Evolutionary conservation across 2,329 filamentous ascomycete genomes (phyloP).

Genomic region (Ophiosphaerella korrae): DNA sequence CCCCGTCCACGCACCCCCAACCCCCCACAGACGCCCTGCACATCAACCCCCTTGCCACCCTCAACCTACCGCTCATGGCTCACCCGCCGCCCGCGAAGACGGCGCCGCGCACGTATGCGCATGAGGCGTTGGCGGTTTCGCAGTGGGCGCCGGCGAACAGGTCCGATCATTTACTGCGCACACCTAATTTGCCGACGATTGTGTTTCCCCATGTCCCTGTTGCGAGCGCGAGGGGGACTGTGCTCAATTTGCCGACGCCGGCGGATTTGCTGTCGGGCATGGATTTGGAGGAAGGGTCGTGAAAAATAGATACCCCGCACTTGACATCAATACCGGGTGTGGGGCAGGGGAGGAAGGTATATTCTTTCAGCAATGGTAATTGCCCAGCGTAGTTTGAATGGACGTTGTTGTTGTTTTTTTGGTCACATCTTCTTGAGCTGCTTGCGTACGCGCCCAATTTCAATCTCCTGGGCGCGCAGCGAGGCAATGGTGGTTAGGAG

Average conservation of each 20-base stretch:
- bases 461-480: constrained; percentile 70
- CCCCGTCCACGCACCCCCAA: neutral
- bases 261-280: constrained; percentile 38
- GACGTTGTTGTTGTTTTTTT: too few relatives aligned
- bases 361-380: too few relatives aligned
- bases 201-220: constrained; percentile 38
- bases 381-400: too few relatives aligned
- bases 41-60: constrained; percentile 38
- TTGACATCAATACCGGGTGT: too few relatives aligned
- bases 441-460: constrained; percentile 65
- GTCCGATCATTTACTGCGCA: constrained; percentile 15
- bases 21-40: constrained; percentile 27
- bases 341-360: too few relatives aligned
- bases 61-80: constrained; percentile 26
- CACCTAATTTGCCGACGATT: constrained; percentile 39
- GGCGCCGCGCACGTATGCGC: constrained; percentile 7
- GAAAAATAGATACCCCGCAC: too few relatives aligned
- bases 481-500: constrained; percentile 51
- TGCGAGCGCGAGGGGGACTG: constrained; percentile 28
- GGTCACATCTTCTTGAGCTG: constrained; percentile 46
- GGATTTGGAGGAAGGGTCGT: neutral
- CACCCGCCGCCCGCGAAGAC: neutral
- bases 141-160: too few relatives aligned
- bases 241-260: constrained; percentile 41
- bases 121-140: neutral